Evolutionary conservation across 768 basidiomycete species (phyloP).

Genomic region (Termitomyces sp.): DNA sequence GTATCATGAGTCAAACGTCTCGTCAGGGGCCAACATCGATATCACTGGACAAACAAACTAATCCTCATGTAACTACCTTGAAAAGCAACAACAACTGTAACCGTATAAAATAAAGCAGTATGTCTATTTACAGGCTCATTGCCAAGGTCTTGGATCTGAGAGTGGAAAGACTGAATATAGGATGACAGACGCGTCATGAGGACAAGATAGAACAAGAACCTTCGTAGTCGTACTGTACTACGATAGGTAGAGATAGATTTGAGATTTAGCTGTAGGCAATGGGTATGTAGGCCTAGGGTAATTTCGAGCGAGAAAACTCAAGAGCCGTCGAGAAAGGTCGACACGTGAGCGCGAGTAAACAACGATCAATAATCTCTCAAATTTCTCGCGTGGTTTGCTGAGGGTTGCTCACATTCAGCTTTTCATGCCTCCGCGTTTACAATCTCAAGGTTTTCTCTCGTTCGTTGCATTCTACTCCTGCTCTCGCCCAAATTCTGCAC

Average conservation of each 20-base stretch:
- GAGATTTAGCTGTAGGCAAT: too few species aligned
- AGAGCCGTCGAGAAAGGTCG: background rate
- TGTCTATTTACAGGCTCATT: background rate
- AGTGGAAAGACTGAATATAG: background rate
- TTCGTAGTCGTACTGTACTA: too few species aligned
- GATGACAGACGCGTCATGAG: background rate
- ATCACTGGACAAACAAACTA: too few species aligned
- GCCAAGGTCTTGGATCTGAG: background rate
- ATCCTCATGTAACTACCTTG: too few species aligned
- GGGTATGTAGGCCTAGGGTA: too few species aligned
- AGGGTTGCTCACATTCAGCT: conserved; percentile 5
- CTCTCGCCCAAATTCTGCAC: conserved; percentile 30
- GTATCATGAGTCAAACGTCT: too few species aligned
- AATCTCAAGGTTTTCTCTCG: conserved; percentile 45
- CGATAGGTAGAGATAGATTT: too few species aligned
- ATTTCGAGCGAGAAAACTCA: too few species aligned
- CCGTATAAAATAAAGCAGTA: too few species aligned
- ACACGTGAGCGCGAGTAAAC: conserved; percentile 17
- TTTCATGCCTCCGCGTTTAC: conserved; percentile 49
- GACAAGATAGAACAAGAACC: background rate
- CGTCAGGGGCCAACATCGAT: too few species aligned
- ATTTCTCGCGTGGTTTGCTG: conserved; percentile 19
- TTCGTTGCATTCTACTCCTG: conserved; percentile 60
- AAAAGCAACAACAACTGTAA: too few species aligned
- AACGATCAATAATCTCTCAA: conserved; percentile 32